Evolutionary conservation across 2,329 filamentous ascomycete genomes (phyloP).

Genomic region (Botryotinia narcissicola): DNA sequence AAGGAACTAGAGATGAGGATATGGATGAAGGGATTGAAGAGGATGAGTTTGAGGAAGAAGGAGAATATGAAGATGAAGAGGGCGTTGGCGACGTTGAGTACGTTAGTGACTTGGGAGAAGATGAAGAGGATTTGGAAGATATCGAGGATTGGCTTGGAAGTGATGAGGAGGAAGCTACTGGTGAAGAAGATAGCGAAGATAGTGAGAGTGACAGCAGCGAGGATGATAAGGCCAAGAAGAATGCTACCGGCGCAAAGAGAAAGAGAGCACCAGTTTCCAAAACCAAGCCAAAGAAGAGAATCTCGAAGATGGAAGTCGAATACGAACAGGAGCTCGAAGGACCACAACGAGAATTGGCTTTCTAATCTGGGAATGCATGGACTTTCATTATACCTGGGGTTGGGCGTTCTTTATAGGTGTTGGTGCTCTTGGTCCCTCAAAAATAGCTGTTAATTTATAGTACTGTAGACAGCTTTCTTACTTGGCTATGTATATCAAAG

Average conservation of each 20-base stretch:
- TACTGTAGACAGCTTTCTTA: background rate
- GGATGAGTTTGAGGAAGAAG: constrained; percentile 67
- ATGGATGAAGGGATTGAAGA: constrained; percentile 82
- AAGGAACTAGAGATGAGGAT: constrained; percentile 81
- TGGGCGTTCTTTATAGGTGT: constrained; percentile 20
- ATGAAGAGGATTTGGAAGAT: constrained; percentile 74
- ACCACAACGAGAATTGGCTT: constrained; percentile 26
- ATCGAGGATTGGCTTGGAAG: constrained; percentile 92
- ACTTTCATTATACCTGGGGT: constrained; percentile 23
- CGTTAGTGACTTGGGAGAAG: constrained; percentile 85
- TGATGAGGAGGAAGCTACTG: constrained; percentile 43
- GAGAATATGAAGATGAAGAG: constrained; percentile 61
- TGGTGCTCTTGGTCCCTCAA: background rate
- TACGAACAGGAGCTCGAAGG: constrained; percentile 64
- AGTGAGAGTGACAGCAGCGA: constrained; percentile 51
- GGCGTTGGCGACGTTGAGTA: constrained; percentile 81
- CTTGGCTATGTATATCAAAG: background rate
- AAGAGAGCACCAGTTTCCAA: constrained; percentile 37
- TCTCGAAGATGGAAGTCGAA: constrained; percentile 63
- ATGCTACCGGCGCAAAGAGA: constrained; percentile 53
- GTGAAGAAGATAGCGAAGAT: constrained; percentile 53
- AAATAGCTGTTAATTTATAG: constrained; percentile 14
- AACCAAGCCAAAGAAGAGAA: constrained; percentile 49
- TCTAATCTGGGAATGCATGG: constrained; percentile 18
- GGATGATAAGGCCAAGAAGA: constrained; percentile 56